Conservation (phyloP, 805 yeast genomes). For the Wilhelminamyces savonicus region DNA sequence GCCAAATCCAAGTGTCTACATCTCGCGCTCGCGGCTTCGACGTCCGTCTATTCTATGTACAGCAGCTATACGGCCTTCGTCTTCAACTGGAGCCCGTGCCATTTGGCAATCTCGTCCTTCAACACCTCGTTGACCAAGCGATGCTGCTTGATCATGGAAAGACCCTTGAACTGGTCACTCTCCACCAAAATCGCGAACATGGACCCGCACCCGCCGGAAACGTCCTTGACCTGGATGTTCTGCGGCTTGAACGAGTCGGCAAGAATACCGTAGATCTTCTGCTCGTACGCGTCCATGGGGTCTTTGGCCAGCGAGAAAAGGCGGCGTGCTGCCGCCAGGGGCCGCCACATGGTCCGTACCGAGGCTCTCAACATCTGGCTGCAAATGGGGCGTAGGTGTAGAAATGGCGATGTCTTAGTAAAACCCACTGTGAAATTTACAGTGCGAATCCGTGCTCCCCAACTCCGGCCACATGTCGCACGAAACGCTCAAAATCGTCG, state of each 20-base stretch:
- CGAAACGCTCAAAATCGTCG: conserved; percentile 59
- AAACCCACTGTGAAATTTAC: no score
- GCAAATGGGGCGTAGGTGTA: no score
- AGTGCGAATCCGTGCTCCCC: no score
- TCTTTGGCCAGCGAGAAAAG: no score
- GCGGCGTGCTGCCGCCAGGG: no score
- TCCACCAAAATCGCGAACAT: conserved; percentile 88
- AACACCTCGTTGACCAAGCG: conserved; percentile 76
- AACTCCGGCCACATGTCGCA: no score
- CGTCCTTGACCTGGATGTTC: conserved; percentile 64
- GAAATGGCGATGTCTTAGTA: no score
- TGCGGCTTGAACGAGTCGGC: conserved; percentile 53
- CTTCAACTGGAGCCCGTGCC: conserved; percentile 92
- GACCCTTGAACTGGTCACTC: conserved; percentile 68
- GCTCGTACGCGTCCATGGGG: conserved; percentile 55
- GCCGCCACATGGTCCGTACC: no score
- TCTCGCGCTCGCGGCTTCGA: no score
- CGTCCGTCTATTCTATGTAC: background rate
- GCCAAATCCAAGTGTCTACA: no score
- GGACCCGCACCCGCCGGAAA: conserved; percentile 94
- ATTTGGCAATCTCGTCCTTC: conserved; percentile 77
- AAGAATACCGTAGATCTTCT: conserved; percentile 53
- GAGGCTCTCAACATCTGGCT: no score
- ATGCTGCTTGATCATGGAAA: conserved; percentile 86
- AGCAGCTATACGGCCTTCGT: conserved; percentile 48